Percentiles rank a stretch among this genome's conserved stretches.
These are phyloP conservation scores for Hypericum perforatum DNA, from an alignment of 345 rosid genomes.

Conservation along the genomic window DNA sequence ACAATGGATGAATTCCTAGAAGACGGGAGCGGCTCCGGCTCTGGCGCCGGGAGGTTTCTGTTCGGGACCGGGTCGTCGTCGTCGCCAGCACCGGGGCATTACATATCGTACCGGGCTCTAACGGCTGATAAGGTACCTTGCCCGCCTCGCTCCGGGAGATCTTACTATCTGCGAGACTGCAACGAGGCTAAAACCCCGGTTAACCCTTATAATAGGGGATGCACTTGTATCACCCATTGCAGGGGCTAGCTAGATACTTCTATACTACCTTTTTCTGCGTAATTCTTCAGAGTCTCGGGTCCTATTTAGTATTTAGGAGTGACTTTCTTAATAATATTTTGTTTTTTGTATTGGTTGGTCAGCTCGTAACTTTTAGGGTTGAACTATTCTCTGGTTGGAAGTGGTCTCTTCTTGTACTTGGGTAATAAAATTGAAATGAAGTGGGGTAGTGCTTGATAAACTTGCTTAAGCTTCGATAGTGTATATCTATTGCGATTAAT, in stretches of 20 bases:
- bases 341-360: no score
- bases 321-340: no score
- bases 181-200: constrained; percentile 9
- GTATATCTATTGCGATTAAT: no score
- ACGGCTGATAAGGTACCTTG: constrained; percentile 20
- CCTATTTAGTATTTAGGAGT: no score
- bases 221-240: constrained; percentile 21
- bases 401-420: no score
- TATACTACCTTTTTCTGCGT: no score
- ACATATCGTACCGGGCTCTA: constrained; percentile 21
- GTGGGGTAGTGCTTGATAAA: no score
- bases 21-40: neutral
- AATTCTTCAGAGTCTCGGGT: no score
- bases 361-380: no score
- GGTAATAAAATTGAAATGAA: no score
- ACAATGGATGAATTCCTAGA: neutral
- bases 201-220: constrained; percentile 19
- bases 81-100: neutral
- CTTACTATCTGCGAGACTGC: constrained; percentile 21
- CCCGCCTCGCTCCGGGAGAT: constrained; percentile 21
- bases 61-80: neutral
- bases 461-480: no score
- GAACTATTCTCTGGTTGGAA: no score
- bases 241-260: constrained; percentile 1
- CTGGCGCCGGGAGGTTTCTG: constrained; percentile 5